These are phyloP conservation scores for Ochetophila trinervis DNA, from an alignment of 306 rosid genomes.

Conservation along the genomic window DNA sequence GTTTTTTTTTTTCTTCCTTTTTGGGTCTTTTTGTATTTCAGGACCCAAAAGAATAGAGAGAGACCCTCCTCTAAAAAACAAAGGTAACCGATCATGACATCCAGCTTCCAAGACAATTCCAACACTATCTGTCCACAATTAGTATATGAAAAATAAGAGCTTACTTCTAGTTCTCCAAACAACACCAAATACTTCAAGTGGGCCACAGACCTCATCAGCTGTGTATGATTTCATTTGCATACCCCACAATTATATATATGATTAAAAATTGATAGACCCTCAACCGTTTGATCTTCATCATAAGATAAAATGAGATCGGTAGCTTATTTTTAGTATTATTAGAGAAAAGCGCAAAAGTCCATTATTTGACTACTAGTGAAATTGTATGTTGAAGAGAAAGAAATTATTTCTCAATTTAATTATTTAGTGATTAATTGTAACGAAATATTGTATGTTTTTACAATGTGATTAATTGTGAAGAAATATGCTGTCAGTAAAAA, in stretches of 20 bases:
- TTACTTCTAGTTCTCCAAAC: not conserved
- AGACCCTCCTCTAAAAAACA: too few species aligned
- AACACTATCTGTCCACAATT: too few species aligned
- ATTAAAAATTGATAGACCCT: constrained; percentile 8
- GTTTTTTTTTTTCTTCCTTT: not conserved
- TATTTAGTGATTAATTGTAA: constrained; percentile 27
- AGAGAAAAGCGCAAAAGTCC: constrained; percentile 28
- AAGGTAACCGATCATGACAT: too few species aligned
- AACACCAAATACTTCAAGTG: not conserved
- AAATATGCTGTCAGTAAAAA: too few species aligned
- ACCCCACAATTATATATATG: constrained; percentile 34
- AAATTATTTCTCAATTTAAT: constrained; percentile 30
- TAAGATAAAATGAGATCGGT: constrained; percentile 16
- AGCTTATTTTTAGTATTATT: constrained; percentile 7
- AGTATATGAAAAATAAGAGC: too few species aligned
- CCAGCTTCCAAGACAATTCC: too few species aligned
- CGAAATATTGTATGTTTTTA: constrained; percentile 17
- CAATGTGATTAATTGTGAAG: too few species aligned
- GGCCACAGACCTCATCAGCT: constrained; percentile 22
- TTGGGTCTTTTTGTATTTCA: constrained; percentile 22
- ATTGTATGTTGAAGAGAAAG: constrained; percentile 30
- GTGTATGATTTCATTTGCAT: too few species aligned
- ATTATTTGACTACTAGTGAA: constrained; percentile 37
- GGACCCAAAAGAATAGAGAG: not conserved
- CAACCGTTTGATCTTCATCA: constrained; percentile 21